Evolutionary conservation across 208 protist genomes (phyloP).

Genomic region (Acanthamoeba rhysodes): DNA sequence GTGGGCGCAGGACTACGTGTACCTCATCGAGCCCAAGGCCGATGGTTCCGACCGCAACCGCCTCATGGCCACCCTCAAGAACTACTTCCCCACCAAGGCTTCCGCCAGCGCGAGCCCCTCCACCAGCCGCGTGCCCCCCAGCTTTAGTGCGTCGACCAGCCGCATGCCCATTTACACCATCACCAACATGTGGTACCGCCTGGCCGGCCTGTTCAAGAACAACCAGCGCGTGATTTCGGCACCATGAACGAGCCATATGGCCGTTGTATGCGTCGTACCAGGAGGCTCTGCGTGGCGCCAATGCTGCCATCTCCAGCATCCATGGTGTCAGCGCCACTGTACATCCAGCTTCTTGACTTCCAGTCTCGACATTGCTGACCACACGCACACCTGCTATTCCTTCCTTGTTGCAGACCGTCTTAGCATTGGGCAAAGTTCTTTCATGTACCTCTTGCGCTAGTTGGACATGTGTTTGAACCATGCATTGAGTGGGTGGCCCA

Average conservation of each 20-base stretch:
- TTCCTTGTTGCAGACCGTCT: no score
- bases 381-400: no score
- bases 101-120: no score
- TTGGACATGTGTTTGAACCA: no score
- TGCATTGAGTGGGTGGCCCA: no score
- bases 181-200: conserved; percentile 35
- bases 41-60: conserved; percentile 2
- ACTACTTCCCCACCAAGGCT: neutral
- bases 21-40: neutral
- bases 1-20: neutral
- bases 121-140: no score
- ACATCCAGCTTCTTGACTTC: no score
- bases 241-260: conserved; percentile 18
- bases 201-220: neutral
- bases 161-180: neutral
- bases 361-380: no score
- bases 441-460: no score
- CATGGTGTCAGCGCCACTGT: neutral
- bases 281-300: neutral
- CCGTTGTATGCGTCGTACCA: neutral
- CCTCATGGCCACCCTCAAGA: neutral
- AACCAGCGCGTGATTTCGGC: conserved; percentile 25
- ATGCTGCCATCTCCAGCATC: conserved; percentile 3
- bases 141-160: no score
- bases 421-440: no score